A percentile compares a stretch with the other conserved stretches of the same genome.
These are phyloP conservation scores for Lanmaoa rubissima DNA, from an alignment of 768 basidiomycete genomes.

Conservation along the genomic window DNA sequence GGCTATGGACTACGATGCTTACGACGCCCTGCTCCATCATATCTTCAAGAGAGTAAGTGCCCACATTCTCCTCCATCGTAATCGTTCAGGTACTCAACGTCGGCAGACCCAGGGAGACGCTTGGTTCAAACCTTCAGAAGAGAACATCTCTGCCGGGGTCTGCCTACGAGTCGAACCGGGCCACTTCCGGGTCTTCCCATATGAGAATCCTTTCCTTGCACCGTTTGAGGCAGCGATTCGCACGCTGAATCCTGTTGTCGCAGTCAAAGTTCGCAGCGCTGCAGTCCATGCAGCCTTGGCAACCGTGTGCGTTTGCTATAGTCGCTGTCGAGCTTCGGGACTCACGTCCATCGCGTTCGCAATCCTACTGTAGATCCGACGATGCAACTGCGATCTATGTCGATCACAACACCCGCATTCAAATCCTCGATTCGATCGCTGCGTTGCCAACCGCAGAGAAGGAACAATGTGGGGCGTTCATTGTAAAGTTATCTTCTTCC, in stretches of 20 bases:
- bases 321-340: background rate
- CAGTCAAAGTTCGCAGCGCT: slow-evolving; percentile 77
- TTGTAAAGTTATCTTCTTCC: slow-evolving; percentile 44
- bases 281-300: slow-evolving; percentile 77
- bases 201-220: slow-evolving; percentile 75
- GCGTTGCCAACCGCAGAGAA: slow-evolving; percentile 78
- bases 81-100: background rate
- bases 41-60: slow-evolving; percentile 67
- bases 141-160: slow-evolving; percentile 77
- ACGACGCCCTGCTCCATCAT: slow-evolving; percentile 76
- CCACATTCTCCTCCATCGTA: background rate
- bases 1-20: slow-evolving; percentile 63
- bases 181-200: slow-evolving; percentile 79
- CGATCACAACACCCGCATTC: slow-evolving; percentile 80
- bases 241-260: slow-evolving; percentile 77
- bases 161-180: slow-evolving; percentile 68
- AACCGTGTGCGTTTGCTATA: slow-evolving; percentile 51
- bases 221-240: slow-evolving; percentile 82
- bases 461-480: slow-evolving; percentile 88
- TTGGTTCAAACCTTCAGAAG: slow-evolving; percentile 84
- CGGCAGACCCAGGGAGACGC: slow-evolving; percentile 74
- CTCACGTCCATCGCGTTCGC: slow-evolving; percentile 1
- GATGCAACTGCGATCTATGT: slow-evolving; percentile 64
- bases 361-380: slow-evolving; percentile 42
- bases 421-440: slow-evolving; percentile 71